These are phyloP conservation scores for Pseudogymnoascus sp. DNA, from an alignment of 2,329 filamentous ascomycete genomes.

Conservation along the genomic window DNA sequence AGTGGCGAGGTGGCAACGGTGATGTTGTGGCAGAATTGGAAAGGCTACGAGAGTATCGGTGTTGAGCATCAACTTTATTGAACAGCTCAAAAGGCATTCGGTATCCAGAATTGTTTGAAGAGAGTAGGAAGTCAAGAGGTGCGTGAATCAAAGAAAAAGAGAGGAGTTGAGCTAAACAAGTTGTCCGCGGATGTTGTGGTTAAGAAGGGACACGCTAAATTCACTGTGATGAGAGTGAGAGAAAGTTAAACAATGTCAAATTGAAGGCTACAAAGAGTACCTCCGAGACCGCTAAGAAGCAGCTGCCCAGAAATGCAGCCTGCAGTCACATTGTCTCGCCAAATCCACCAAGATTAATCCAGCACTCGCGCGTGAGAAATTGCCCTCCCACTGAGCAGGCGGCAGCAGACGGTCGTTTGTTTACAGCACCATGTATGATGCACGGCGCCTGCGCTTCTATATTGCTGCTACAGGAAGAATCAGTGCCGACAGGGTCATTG, in stretches of 20 bases:
- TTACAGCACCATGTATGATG: background rate
- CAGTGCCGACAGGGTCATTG: background rate
- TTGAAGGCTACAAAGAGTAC: background rate
- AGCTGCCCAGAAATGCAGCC: too few species aligned
- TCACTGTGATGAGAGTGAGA: background rate
- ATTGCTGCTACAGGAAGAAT: too few species aligned
- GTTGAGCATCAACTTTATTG: too few species aligned
- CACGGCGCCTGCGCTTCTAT: background rate
- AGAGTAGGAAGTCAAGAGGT: too few species aligned
- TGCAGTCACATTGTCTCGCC: background rate
- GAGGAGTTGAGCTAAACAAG: background rate
- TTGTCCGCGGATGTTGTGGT: background rate
- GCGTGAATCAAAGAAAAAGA: too few species aligned
- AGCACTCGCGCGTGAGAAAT: background rate
- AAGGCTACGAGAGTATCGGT: too few species aligned
- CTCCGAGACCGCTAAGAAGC: background rate
- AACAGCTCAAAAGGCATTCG: too few species aligned
- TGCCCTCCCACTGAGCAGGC: background rate
- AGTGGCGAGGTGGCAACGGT: too few species aligned
- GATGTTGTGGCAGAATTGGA: too few species aligned
- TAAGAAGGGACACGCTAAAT: background rate
- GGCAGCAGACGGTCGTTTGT: background rate
- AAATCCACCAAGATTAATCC: background rate
- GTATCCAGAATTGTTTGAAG: too few species aligned
- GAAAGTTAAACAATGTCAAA: background rate